These are phyloP conservation scores for Wickerhamiella infanticola DNA, from an alignment of 1,139 yeast genomes.

Conservation along the genomic window DNA sequence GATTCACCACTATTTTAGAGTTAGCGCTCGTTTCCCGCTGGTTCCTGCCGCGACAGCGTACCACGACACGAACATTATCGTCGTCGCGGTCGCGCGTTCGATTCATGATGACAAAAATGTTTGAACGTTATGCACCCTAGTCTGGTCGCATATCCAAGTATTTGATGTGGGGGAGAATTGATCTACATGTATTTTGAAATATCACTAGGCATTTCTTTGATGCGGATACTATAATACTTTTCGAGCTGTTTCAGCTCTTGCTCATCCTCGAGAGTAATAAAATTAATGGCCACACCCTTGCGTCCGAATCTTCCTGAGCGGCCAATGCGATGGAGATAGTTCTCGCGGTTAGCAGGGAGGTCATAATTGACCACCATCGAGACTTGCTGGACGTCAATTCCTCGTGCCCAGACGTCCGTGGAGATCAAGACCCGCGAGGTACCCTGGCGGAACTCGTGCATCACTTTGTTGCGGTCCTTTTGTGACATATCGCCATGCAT, in stretches of 20 bases:
- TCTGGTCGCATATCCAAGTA: too few relatives aligned
- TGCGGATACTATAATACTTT: slow-evolving; percentile 57
- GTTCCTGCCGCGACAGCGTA: slow-evolving; percentile 76
- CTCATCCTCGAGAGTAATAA: slow-evolving; percentile 58
- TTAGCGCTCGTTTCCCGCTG: slow-evolving; percentile 53
- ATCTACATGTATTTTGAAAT: slow-evolving; percentile 21
- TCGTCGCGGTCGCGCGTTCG: slow-evolving; percentile 9
- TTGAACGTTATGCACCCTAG: too few relatives aligned
- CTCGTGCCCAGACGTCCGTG: slow-evolving; percentile 97
- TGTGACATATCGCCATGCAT: slow-evolving; percentile 99
- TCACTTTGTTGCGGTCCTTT: slow-evolving; percentile 73
- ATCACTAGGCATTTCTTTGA: slow-evolving; percentile 80
- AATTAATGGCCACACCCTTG: slow-evolving; percentile 87
- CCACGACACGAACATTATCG: slow-evolving; percentile 62
- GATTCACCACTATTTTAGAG: slow-evolving; percentile 51
- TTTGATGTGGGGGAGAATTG: too few relatives aligned
- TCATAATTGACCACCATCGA: slow-evolving; percentile 88
- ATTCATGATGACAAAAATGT: neutral
- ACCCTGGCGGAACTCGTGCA: slow-evolving; percentile 52
- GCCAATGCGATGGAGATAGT: slow-evolving; percentile 87
- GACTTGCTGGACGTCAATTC: slow-evolving; percentile 96
- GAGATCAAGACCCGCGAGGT: slow-evolving; percentile 69
- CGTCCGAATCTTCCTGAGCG: slow-evolving; percentile 93
- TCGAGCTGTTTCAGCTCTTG: slow-evolving; percentile 53
- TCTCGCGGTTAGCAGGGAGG: slow-evolving; percentile 70